Percentiles rank a stretch among this genome's conserved stretches.
Conservation (phyloP, 2,329 filamentous ascomycete genomes). For the Monosporascus sp. region DNA sequence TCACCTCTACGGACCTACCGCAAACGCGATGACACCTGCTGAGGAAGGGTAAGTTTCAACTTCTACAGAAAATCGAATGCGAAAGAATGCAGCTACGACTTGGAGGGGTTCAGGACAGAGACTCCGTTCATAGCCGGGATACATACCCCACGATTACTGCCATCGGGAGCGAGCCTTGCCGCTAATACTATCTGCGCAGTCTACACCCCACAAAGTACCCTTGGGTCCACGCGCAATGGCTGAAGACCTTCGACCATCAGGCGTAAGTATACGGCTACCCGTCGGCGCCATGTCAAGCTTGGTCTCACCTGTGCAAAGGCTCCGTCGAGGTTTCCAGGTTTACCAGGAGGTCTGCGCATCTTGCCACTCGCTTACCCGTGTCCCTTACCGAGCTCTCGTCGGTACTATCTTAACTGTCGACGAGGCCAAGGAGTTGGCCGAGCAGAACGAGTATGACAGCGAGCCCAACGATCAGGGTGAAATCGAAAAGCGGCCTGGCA, state of each 20-base stretch:
- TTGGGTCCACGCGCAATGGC: slow-evolving; percentile 89
- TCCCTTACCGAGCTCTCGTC: slow-evolving; percentile 90
- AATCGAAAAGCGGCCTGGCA: slow-evolving; percentile 97
- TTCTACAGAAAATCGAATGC: neutral
- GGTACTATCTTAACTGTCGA: slow-evolving; percentile 91
- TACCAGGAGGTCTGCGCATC: slow-evolving; percentile 97
- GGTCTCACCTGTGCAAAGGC: slow-evolving; percentile 60
- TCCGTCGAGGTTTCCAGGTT: slow-evolving; percentile 98
- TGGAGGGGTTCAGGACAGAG: slow-evolving; percentile 9
- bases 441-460: slow-evolving; percentile 97
- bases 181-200: slow-evolving; percentile 44
- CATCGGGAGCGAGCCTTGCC: slow-evolving; percentile 10
- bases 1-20: slow-evolving; percentile 86
- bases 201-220: slow-evolving; percentile 89
- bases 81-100: neutral
- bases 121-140: neutral
- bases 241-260: slow-evolving; percentile 95
- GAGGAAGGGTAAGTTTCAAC: slow-evolving; percentile 89
- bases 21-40: slow-evolving; percentile 83
- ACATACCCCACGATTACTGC: neutral
- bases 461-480: slow-evolving; percentile 98
- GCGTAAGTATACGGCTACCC: slow-evolving; percentile 59
- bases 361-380: slow-evolving; percentile 92
- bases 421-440: slow-evolving; percentile 94
- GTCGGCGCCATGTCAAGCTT: slow-evolving; percentile 6